phyloP scores from a whole-genome alignment of 495 filamentous ascomycete genomes.

The Penicillium odoratum region DNA sequence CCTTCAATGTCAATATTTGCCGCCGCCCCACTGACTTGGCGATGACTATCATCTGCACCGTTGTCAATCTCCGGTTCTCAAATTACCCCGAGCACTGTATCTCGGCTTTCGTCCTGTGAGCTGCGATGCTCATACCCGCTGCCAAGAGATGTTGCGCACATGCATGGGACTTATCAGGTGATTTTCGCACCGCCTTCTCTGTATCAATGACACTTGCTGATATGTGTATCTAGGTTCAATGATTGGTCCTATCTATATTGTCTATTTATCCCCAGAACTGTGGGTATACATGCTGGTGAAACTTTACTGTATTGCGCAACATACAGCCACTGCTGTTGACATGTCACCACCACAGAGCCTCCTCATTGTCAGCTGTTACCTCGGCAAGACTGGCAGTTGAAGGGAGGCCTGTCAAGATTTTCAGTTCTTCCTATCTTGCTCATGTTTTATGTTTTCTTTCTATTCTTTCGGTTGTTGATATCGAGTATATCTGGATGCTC shows the following conservation, averaged over 20 bases:
- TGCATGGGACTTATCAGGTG: conserved; percentile 5
- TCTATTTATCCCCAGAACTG: conserved; percentile 9
- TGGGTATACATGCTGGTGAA: conserved; percentile 1
- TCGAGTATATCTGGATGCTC: not conserved
- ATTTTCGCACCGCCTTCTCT: not conserved
- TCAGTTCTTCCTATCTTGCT: conserved; percentile 11
- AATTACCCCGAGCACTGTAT: not conserved
- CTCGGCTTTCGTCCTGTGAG: conserved; percentile 2
- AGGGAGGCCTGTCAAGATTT: conserved; percentile 4
- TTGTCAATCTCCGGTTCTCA: conserved; percentile 7
- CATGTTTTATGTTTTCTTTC: conserved; percentile 8
- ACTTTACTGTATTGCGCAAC: not conserved
- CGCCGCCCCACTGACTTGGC: conserved; percentile 7
- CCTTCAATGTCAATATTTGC: conserved; percentile 9
- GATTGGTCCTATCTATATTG: conserved; percentile 12
- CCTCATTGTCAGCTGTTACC: not conserved
- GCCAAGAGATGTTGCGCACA: conserved; percentile 9
- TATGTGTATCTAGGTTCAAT: conserved; percentile 7
- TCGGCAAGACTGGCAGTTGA: not conserved
- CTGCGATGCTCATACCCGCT: conserved; percentile 2
- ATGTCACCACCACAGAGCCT: conserved; percentile 4
- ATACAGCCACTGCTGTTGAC: conserved; percentile 12
- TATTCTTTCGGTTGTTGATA: conserved; percentile 15
- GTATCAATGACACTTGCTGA: not conserved
- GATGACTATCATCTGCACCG: not conserved